phyloP scores from a whole-genome alignment of 441 rosid genomes.

The Pelargonium cotyledonis region DNA sequence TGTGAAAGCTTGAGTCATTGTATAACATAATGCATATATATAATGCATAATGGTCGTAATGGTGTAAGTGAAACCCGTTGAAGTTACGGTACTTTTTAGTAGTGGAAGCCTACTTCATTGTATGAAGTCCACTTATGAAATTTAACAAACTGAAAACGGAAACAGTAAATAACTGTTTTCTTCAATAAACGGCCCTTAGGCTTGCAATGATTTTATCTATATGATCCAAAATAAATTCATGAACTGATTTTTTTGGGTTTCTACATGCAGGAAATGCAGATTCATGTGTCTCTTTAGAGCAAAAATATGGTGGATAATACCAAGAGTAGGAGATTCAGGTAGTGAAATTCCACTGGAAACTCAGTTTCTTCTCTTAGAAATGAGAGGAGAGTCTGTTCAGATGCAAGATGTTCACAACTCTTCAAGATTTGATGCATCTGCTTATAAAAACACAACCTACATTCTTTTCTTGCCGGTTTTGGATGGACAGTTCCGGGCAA shows the following conservation, averaged over 20 bases:
- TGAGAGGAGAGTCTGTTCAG: constrained; percentile 3
- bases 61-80: too few species aligned
- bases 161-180: too few species aligned
- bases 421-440: too few species aligned
- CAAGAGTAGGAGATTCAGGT: neutral
- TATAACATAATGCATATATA: too few species aligned
- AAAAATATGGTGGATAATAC: constrained; percentile 22
- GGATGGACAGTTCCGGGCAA: constrained; percentile 11
- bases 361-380: constrained; percentile 20
- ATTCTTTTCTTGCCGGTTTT: constrained; percentile 11
- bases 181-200: too few species aligned
- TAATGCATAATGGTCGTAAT: too few species aligned
- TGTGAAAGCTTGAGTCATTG: too few species aligned
- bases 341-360: constrained; percentile 17
- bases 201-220: too few species aligned
- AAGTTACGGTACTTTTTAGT: too few species aligned
- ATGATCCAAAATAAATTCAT: neutral
- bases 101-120: too few species aligned
- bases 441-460: neutral
- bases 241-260: neutral
- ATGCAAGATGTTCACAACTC: neutral
- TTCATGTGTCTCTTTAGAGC: constrained; percentile 13
- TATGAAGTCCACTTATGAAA: too few species aligned
- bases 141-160: too few species aligned
- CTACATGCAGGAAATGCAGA: constrained; percentile 9